Percentiles rank a stretch among this genome's conserved stretches.
Evolutionary conservation across 495 filamentous ascomycete genomes (phyloP).

Genomic region (Parachaetomium inaequale): DNA sequence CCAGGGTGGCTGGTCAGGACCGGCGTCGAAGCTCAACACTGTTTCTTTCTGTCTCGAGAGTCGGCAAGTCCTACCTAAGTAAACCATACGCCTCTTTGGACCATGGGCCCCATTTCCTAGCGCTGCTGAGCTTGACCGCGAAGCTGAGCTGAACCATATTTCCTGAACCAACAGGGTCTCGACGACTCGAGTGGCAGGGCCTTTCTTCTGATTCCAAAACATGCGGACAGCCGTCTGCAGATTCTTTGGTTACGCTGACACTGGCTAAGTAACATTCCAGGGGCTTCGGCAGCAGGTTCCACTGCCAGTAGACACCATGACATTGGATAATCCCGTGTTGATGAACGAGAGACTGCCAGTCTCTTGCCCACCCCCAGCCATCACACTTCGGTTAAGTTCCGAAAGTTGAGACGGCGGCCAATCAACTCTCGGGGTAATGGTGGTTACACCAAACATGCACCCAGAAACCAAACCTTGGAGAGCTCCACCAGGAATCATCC

Average conservation of each 20-base stretch:
- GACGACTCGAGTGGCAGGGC: background rate
- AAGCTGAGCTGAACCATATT: background rate
- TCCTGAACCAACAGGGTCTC: too few relatives aligned
- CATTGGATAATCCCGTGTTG: background rate
- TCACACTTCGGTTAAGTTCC: slow-evolving; percentile 10
- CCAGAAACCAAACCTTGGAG: background rate
- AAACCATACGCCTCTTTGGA: background rate
- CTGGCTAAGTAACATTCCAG: too few relatives aligned
- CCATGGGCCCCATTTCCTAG: background rate
- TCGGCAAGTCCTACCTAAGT: background rate
- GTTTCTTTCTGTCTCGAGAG: background rate
- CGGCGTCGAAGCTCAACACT: background rate
- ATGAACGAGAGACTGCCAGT: background rate
- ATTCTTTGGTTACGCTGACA: too few relatives aligned
- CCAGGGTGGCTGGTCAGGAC: background rate
- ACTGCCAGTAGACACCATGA: background rate
- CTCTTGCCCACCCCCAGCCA: background rate
- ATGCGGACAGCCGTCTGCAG: too few relatives aligned
- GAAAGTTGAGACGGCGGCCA: slow-evolving; percentile 1
- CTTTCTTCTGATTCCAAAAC: background rate
- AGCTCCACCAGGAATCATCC: background rate
- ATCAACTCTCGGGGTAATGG: background rate
- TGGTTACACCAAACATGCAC: slow-evolving; percentile 12
- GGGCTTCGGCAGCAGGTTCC: background rate
- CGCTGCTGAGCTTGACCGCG: background rate